Evolutionary conservation across 179 eudicot genomes (phyloP), one percentile per base, ranked within the genome.

Genomic region (Heliamphora pulchella): DNA sequence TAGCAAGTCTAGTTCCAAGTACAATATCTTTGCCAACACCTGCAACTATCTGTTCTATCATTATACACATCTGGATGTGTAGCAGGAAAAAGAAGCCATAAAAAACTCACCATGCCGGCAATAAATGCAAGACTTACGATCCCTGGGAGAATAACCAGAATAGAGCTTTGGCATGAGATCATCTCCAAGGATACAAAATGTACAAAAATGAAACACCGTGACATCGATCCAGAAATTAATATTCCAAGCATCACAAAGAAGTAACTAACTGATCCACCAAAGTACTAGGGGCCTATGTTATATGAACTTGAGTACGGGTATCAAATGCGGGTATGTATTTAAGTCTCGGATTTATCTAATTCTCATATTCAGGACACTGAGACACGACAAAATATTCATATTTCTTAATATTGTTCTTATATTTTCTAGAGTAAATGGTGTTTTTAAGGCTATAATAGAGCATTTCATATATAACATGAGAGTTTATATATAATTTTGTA

Each of bases 21-120:
- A 84, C 97, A 95, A 80, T 87, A 88, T 79, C 90, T 85, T 73
- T 89, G 97, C 98, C 98, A 95, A 85, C 97, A 93, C 43, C 39
- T 80, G 91, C 98, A 95, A 81, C 80, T 78, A 78, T 90, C 91
- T 51, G 77, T 86, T 79, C 80, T 82, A 55, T 51, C 50, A 79
- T 89, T 93, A 74, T 87, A 91, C 88, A 91, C 65, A 83, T 85
- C 82, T 53, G 92, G 97, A 67, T 63, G 57, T 20, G 98, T 91
- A 71, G 86, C 74, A 0, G 97, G 97, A 51, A 83, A 86, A 64
- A 94, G 87, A 74, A 93, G 90, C 85, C 87, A 80, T 31, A 88
- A 17, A 79, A 90, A 91, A 39, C 86, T 87, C 68, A 88, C 46
- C 80, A 85, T 46, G 72, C 97, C 98, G 8, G 86, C 88, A 54